phyloP scores from a whole-genome alignment of 2,329 filamentous ascomycete species.

The Arthrobotrys megalospora region DNA sequence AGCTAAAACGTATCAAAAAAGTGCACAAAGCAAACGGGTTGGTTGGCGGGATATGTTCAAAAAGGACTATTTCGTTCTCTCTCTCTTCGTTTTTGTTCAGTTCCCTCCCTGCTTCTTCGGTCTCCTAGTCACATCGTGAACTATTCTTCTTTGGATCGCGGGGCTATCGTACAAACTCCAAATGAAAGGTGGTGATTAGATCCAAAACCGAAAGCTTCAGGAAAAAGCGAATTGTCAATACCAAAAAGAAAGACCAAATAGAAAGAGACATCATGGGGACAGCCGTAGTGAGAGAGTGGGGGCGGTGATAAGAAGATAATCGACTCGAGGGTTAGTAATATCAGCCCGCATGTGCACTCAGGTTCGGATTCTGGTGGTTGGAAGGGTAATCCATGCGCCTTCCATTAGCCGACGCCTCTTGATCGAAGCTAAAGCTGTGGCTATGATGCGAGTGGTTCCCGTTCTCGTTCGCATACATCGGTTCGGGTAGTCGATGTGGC shows the following conservation, averaged over 20 bases:
- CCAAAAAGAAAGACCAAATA: constrained; percentile 26
- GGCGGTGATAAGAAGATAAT: background rate
- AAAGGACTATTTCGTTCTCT: background rate
- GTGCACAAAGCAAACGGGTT: constrained; percentile 15
- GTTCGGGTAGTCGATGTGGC: constrained; percentile 68
- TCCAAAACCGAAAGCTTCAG: constrained; percentile 11
- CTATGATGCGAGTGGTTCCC: constrained; percentile 58
- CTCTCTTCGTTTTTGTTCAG: too few species aligned
- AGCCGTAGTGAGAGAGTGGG: constrained; percentile 27
- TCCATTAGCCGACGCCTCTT: constrained; percentile 38
- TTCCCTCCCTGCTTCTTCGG: background rate
- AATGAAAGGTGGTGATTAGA: constrained; percentile 17
- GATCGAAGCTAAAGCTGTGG: constrained; percentile 59
- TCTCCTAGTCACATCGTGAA: constrained; percentile 1
- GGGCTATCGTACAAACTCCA: constrained; percentile 48
- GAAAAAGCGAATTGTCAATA: constrained; percentile 13
- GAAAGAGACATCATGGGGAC: constrained; percentile 21
- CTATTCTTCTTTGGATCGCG: constrained; percentile 25
- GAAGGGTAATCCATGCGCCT: constrained; percentile 54
- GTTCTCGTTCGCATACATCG: constrained; percentile 66
- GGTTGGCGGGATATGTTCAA: constrained; percentile 29
- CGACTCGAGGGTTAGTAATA: background rate
- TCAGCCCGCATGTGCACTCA: constrained; percentile 52
- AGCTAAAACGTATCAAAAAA: constrained; percentile 8
- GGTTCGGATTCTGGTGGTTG: constrained; percentile 47